These are phyloP conservation scores for Prunus yedoensis DNA, from an alignment of 331 rosid genomes.

Conservation along the genomic window DNA sequence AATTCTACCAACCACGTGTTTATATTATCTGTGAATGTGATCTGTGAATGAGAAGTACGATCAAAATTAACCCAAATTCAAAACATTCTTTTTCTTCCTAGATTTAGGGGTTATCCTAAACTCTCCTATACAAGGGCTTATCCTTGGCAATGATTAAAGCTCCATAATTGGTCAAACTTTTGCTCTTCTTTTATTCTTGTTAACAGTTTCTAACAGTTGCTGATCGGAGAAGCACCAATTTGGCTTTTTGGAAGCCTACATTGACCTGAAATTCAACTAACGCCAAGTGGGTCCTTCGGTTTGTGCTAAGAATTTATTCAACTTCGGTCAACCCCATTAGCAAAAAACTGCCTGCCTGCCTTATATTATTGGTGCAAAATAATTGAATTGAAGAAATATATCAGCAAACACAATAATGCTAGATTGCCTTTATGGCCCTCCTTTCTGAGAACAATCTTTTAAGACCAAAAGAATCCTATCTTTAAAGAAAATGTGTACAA, in stretches of 20 bases:
- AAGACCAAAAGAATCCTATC: slow-evolving; percentile 39
- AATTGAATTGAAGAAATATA: slow-evolving; percentile 28
- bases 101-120: background rate
- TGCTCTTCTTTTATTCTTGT: slow-evolving; percentile 21
- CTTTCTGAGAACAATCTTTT: slow-evolving; percentile 43
- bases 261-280: slow-evolving; percentile 49
- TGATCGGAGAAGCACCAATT: slow-evolving; percentile 32
- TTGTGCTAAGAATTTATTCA: slow-evolving; percentile 30
- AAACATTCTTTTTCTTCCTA: background rate
- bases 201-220: slow-evolving; percentile 25
- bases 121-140: background rate
- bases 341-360: slow-evolving; percentile 17
- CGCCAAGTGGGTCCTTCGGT: slow-evolving; percentile 28
- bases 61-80: no score
- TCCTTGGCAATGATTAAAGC: slow-evolving; percentile 41
- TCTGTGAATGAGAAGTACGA: no score
- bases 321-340: slow-evolving; percentile 48
- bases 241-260: slow-evolving; percentile 39
- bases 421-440: slow-evolving; percentile 43
- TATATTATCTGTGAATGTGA: no score
- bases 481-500: slow-evolving; percentile 29
- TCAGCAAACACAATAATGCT: slow-evolving; percentile 48
- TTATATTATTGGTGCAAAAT: slow-evolving; percentile 30
- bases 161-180: slow-evolving; percentile 24
- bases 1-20: no score